Base-by-base conservation (phyloP, 352 stramenopile genomes). In the Globisporangium cederbergense region DNA sequence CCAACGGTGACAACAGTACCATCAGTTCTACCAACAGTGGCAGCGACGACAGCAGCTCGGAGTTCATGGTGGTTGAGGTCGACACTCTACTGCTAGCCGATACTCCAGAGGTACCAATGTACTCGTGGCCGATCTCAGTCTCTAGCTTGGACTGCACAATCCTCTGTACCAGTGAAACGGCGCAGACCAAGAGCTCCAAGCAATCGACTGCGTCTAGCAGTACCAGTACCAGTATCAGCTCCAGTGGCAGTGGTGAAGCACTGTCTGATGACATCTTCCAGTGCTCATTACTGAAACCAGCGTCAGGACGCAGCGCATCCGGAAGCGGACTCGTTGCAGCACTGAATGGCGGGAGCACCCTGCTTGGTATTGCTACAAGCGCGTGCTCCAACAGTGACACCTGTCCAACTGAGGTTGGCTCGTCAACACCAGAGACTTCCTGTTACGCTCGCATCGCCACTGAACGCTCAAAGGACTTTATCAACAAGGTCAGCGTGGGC, bases 271-370 rank as follows among this genome's bases (percentile, higher is more conserved):
- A 56, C 57, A 10, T 58, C 46, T 14, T 64, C 14, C 18, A 32
- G 20, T 64, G 58, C 36, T 64, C 47, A 8, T 42, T 14, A 18
- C 22, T 64, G 30, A 36, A 58, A 16, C 25, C 58, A 7, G 14
- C 6, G 5, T 13, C 38, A 1, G n/a, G 13, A 11, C 25, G 25
- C 25, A 30, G 28, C 11, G 6, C 20, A 34, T 16, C 38, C 10
- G 58, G 58, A 22, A 30, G 32, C n/a, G 58, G 58, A 46, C 58
- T 64, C 20, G 28, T 64, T 9, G 58, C 45, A 14, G 58, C 58
- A 6, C 56, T 64, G 38, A 1, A 36, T 16, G 22, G 18, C 4
- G 58, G 22, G 16, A 40, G 42, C 58, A n/a, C 32, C 10, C 36
- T 64, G 20, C 46, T 64, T 20, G 58, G 58, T 6, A 42, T 64